Evolutionary conservation across 257 asterid genomes (phyloP).

Genomic region (Lantana camara): DNA sequence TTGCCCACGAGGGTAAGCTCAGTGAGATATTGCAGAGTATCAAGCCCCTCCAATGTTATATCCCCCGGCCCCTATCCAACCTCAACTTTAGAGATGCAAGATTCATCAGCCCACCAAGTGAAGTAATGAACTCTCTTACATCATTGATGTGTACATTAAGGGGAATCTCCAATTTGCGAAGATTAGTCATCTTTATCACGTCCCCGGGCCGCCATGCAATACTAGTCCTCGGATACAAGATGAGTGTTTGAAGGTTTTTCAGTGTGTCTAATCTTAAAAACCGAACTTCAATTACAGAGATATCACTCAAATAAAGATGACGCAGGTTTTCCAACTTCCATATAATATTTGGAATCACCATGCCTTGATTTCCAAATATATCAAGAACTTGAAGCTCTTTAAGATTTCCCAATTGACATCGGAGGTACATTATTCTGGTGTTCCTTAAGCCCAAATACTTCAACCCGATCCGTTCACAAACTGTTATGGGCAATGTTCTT

Average conservation of each 20-base stretch:
- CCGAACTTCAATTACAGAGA: no score
- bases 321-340: no score
- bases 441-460: slow-evolving; percentile 27
- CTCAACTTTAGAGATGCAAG: slow-evolving; percentile 2
- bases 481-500: not conserved
- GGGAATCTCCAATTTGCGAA: no score
- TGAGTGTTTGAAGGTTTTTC: slow-evolving; percentile 22
- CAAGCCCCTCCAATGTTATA: not conserved
- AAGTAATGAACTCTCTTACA: no score
- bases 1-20: slow-evolving; percentile 20
- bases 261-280: not conserved
- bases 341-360: slow-evolving; percentile 13
- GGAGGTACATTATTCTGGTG: not conserved
- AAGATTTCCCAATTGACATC: slow-evolving; percentile 2
- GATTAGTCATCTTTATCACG: not conserved
- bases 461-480: slow-evolving; percentile 15
- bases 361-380: not conserved
- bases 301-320: no score
- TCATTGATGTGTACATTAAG: no score
- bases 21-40: slow-evolving; percentile 1
- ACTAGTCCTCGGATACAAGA: not conserved
- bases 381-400: slow-evolving; percentile 24
- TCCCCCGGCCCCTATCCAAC: not conserved
- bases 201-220: no score
- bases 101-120: slow-evolving; percentile 15